Conservation (phyloP, 2,329 filamentous ascomycete genomes). For the Trichoderma sp. region DNA sequence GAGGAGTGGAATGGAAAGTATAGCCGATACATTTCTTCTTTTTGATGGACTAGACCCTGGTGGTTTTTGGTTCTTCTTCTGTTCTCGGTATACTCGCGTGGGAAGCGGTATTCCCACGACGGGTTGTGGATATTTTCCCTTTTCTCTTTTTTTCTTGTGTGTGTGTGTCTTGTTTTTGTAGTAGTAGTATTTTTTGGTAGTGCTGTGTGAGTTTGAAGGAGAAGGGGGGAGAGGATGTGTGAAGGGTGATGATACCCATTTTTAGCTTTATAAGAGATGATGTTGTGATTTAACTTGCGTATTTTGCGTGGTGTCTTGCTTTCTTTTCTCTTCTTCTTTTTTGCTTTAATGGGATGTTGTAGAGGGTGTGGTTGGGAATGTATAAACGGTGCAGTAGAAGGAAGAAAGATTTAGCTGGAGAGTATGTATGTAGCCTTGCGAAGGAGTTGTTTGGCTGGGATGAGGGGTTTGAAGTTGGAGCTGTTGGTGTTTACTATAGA, state of each 20-base stretch:
- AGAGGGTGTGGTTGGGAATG: too few species aligned
- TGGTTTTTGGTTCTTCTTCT: neutral
- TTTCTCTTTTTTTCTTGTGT: too few species aligned
- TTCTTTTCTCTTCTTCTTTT: too few species aligned
- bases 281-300: neutral
- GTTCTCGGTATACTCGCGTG: neutral
- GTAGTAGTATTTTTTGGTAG: neutral
- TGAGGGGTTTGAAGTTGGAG: too few species aligned
- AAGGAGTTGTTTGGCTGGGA: too few species aligned
- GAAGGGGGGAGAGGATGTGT: neutral
- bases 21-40: neutral
- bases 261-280: neutral
- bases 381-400: too few species aligned
- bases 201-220: neutral
- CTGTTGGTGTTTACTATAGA: too few species aligned
- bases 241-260: constrained; percentile 14
- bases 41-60: constrained; percentile 14
- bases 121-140: neutral
- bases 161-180: neutral
- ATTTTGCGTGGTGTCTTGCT: neutral
- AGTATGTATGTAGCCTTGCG: too few species aligned
- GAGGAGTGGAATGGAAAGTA: neutral
- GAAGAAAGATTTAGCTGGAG: too few species aligned
- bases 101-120: neutral
- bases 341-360: too few species aligned